phyloP scores from a whole-genome alignment of 2,329 filamentous ascomycete genomes.

The Metarhizium robertsii region DNA sequence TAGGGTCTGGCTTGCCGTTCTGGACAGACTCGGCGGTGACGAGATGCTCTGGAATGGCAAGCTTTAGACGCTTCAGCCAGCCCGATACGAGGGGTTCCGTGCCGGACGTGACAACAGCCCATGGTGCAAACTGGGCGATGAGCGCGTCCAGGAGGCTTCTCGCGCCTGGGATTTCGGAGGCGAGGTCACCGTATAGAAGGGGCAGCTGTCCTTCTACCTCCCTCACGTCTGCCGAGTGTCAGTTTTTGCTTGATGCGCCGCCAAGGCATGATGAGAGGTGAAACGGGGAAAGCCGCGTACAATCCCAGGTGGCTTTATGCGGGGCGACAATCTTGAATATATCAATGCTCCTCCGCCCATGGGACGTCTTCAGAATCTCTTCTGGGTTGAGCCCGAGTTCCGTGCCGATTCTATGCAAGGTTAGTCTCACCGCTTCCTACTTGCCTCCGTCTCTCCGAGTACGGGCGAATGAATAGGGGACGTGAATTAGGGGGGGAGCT shows the following conservation, averaged over 20 bases:
- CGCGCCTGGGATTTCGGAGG: conserved; percentile 77
- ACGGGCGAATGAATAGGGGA: neutral
- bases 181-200: conserved; percentile 64
- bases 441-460: neutral
- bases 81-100: conserved; percentile 58
- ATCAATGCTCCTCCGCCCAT: conserved; percentile 85
- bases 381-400: conserved; percentile 80
- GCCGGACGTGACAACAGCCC: conserved; percentile 81
- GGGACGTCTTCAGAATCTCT: conserved; percentile 80
- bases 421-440: neutral
- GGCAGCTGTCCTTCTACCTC: conserved; percentile 72
- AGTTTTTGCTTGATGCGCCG: neutral
- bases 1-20: conserved; percentile 68
- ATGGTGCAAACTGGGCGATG: conserved; percentile 53
- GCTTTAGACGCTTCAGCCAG: conserved; percentile 59
- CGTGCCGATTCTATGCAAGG: conserved; percentile 52
- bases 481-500: neutral
- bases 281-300: conserved; percentile 38
- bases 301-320: conserved; percentile 86
- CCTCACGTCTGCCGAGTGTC: conserved; percentile 53
- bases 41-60: conserved; percentile 56
- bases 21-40: conserved; percentile 69
- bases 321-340: conserved; percentile 70
- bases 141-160: conserved; percentile 60
- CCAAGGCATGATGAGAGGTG: neutral